Percentiles rank a stretch among this genome's conserved stretches.
phyloP scores from a whole-genome alignment of 345 rosid species.

The Brassica cretica region DNA sequence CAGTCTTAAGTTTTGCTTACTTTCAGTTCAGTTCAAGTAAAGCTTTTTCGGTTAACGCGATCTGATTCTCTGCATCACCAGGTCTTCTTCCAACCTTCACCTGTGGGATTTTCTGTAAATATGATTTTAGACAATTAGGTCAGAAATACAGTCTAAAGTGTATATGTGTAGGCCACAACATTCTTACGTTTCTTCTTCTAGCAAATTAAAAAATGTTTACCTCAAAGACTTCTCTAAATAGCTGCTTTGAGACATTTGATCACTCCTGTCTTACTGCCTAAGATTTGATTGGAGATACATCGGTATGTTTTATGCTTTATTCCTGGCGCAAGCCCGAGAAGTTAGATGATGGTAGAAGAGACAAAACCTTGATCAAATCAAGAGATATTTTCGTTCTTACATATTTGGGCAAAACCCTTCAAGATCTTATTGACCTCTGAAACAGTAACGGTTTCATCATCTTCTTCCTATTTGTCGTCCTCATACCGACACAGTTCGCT shows the following conservation, averaged over 20 bases:
- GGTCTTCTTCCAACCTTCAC: background rate
- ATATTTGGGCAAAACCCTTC: background rate
- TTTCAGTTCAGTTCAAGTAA: background rate
- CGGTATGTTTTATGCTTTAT: background rate
- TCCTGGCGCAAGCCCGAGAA: background rate
- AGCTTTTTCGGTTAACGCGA: background rate
- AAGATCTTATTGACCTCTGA: background rate
- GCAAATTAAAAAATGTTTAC: background rate
- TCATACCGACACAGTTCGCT: background rate
- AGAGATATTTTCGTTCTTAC: background rate
- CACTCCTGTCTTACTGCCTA: background rate
- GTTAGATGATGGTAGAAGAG: background rate
- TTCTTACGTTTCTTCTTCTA: background rate
- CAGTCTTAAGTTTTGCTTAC: background rate
- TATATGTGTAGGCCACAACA: background rate
- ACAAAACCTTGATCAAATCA: background rate
- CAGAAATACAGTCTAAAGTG: background rate
- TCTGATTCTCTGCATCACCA: background rate
- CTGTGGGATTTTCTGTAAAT: background rate
- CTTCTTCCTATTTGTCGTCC: background rate
- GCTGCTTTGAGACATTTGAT: background rate
- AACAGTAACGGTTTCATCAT: background rate
- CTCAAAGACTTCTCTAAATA: background rate
- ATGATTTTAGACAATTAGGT: background rate
- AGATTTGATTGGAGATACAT: background rate